Evolutionary conservation across 2,329 filamentous ascomycete species (phyloP).

Genomic region (Escovopsis sp.): DNA sequence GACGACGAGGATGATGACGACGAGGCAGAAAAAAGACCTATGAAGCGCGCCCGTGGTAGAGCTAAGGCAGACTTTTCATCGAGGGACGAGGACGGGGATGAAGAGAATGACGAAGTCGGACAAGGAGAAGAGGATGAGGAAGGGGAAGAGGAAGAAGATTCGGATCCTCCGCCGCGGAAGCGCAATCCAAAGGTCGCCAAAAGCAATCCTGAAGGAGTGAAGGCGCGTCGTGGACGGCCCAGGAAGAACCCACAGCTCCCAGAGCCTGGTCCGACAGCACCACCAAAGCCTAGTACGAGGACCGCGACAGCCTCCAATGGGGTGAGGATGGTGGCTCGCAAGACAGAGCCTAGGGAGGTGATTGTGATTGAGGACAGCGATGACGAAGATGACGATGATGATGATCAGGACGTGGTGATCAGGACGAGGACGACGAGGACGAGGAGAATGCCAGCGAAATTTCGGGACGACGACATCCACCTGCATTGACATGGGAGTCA

Average conservation of each 20-base stretch:
- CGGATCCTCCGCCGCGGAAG: too few relatives aligned
- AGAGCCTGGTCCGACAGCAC: constrained; percentile 1
- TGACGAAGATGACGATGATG: constrained; percentile 17
- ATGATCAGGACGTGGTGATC: constrained; percentile 19
- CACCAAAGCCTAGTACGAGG: too few relatives aligned
- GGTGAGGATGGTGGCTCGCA: neutral
- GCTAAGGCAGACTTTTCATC: too few relatives aligned
- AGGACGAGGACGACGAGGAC: constrained; percentile 14
- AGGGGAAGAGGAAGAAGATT: too few relatives aligned
- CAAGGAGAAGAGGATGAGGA: too few relatives aligned
- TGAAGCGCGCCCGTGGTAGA: too few relatives aligned
- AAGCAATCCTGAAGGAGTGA: constrained; percentile 21
- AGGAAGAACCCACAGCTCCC: constrained; percentile 21
- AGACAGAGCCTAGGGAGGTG: constrained; percentile 3
- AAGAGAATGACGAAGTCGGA: too few relatives aligned
- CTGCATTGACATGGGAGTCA: too few relatives aligned
- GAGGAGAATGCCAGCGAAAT: constrained; percentile 21
- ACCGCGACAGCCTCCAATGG: neutral
- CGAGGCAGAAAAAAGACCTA: too few relatives aligned
- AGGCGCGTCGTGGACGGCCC: constrained; percentile 24
- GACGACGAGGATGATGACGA: too few relatives aligned
- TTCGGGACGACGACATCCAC: constrained; percentile 18
- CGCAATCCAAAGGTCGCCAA: too few relatives aligned
- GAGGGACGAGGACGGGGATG: too few relatives aligned
- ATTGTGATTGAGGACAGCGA: constrained; percentile 17